A percentile compares a stretch with the other conserved stretches of the same genome.
Evolutionary conservation across 768 basidiomycete genomes (phyloP).

Genomic region (Boletellus sp.): DNA sequence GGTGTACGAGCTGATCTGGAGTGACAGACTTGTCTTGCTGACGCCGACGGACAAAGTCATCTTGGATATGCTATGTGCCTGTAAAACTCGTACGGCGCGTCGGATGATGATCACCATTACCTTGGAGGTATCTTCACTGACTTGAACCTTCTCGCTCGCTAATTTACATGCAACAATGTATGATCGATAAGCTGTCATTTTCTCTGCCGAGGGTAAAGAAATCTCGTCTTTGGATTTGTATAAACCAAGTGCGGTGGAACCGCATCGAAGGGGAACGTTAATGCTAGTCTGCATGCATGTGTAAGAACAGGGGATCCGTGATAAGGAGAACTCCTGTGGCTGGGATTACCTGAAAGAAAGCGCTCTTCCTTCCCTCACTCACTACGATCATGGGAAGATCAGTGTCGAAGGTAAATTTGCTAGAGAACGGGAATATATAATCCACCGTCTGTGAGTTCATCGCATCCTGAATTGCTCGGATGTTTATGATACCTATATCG

Average conservation of each 20-base stretch:
- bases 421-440: constrained; percentile 72
- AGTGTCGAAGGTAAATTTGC: constrained; percentile 66
- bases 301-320: not conserved
- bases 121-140: constrained; percentile 56
- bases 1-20: constrained; percentile 60
- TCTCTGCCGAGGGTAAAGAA: constrained; percentile 42
- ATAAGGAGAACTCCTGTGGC: not conserved
- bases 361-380: constrained; percentile 61
- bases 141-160: constrained; percentile 43
- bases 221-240: constrained; percentile 50
- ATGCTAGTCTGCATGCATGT: constrained; percentile 51
- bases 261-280: constrained; percentile 45
- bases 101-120: constrained; percentile 32
- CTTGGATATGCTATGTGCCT: constrained; percentile 61
- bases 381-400: constrained; percentile 66
- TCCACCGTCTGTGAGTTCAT: constrained; percentile 63
- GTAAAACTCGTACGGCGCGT: not conserved
- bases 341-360: constrained; percentile 61
- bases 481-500: constrained; percentile 54
- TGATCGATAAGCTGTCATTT: constrained; percentile 52
- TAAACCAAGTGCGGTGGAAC: constrained; percentile 31
- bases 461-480: constrained; percentile 59
- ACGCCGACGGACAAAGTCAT: constrained; percentile 59
- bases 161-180: constrained; percentile 58
- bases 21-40: constrained; percentile 38